These are phyloP conservation scores for Suillus discolor DNA, from an alignment of 768 basidiomycete genomes.

Conservation along the genomic window DNA sequence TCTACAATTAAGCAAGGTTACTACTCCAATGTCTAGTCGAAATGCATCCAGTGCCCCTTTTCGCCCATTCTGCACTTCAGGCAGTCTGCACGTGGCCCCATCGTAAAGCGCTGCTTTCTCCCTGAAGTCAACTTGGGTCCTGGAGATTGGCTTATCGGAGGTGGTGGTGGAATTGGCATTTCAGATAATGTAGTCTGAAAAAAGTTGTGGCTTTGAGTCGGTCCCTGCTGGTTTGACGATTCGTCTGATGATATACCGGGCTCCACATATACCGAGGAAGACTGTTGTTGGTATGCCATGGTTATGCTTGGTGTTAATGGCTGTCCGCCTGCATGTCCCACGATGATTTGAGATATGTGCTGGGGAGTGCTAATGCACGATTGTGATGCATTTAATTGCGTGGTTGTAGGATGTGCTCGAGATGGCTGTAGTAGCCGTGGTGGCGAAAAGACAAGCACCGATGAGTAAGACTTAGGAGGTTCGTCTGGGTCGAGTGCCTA, in stretches of 20 bases:
- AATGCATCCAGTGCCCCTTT: conserved; percentile 75
- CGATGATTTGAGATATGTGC: not conserved
- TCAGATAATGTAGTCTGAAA: not conserved
- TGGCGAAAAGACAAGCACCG: conserved; percentile 9
- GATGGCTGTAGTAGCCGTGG: conserved; percentile 5
- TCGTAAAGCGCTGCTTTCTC: conserved; percentile 56
- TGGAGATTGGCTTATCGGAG: not conserved
- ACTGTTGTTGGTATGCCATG: conserved; percentile 10
- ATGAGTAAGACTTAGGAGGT: not conserved
- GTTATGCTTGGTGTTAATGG: not conserved
- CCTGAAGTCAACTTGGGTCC: conserved; percentile 13
- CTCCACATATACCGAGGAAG: conserved; percentile 31
- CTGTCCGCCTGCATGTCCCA: not conserved
- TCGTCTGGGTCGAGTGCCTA: conserved; percentile 7
- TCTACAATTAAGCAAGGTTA: not conserved
- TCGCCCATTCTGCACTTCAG: conserved; percentile 64
- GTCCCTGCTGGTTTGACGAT: conserved; percentile 16
- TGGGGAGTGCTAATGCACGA: conserved; percentile 6
- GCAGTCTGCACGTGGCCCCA: conserved; percentile 74
- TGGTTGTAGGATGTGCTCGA: conserved; percentile 23
- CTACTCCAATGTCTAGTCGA: conserved; percentile 39
- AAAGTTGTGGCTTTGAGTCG: not conserved
- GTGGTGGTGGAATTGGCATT: not conserved
- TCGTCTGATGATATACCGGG: conserved; percentile 30
- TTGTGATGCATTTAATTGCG: conserved; percentile 26